Base-by-base conservation (phyloP, 306 rosid genomes). In the Lupinus albus region DNA sequence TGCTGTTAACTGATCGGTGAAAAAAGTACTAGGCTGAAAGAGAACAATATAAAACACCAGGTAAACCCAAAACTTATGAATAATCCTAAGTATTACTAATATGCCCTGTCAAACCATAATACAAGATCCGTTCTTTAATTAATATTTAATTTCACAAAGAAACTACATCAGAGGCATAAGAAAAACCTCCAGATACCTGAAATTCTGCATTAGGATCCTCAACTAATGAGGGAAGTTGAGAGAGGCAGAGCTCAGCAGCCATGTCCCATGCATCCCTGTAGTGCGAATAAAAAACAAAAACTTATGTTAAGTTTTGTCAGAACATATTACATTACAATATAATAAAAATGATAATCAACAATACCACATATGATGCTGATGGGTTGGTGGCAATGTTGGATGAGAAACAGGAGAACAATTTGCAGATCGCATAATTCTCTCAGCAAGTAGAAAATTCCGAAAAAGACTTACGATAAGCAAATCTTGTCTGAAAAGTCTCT, bases 241-340 rank as follows among this genome's bases (percentile, higher is more conserved):
- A 83, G 54, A 94, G 99, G 83, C 97, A 94, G 51, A 94, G 88
- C 84, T 94, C 99, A 75, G 97, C 99, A 76, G 97, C 99, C 99
- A 94, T 94, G 83, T 94, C 99, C 99, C 99, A 94, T 11, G 99
- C 99, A 85, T 94, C 99, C 99, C 99, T 94, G 83, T 84, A 80
- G 72, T 61, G 51, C 51, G 44, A 48, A 73, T 20, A n/a, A 67
- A 46, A 28, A 65, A 72, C 54, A 73, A 20, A 33, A 44, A 39
- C 25, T 74, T 75, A 35, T 20, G 53, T 72, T 49, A 45, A 51
- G 61, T 72, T 59, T 62, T 48, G 15, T 49, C 46, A 66, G 45
- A 42, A 56, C 28, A 47, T 18, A n/a, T 38, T 35, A 44, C 15
- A 68, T 25, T 25, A 25, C 30, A 25, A 68, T 48, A 61, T 61